Base-by-base conservation (phyloP, 495 filamentous ascomycete genomes). In the Xylaria intraflava region DNA sequence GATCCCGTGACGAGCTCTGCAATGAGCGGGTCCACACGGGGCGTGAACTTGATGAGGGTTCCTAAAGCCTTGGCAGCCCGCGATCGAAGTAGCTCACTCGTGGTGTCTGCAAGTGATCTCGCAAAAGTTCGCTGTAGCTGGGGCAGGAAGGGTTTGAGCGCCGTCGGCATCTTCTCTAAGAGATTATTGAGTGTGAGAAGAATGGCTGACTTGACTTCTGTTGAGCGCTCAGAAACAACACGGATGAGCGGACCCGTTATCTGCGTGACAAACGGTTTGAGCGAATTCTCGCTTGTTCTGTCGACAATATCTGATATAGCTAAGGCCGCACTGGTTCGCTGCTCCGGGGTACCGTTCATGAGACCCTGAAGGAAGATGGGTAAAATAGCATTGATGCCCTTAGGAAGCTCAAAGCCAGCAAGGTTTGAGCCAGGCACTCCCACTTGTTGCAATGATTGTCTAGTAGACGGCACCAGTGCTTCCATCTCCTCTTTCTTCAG, bases 401-500 rank as follows among this genome's bases (percentile, higher is more conserved):
- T 98, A 6, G 93, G 93, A 47, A 98, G 73, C 49, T 84, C 81
- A 75, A 98, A 98, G 23, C 93, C 93, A 9, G 90, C 80, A 16
- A 98, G 77, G 62, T 92, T 83, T 20, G 83, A 79, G 5, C 94
- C 94, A 41, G 91, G 71, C 14, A 95, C 86, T 43, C 93, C 93
- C 27, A 97, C 89, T 57, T 90, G 88, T 49, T 86, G 80, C 43
- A 98, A 73, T 1, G 87, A 80, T 62, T 91, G 85, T 31, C 91
- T 82, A 1, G 92, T 94, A 5, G 92, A 90, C 56, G 82, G 74
- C 8, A 92, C 90, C n/a, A 98, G 73, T 0, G 86, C 80, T 65
- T 98, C 93, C 93, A 98, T 97, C 70, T 97, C 93, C 69, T 98
- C 93, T 66, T 98, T 98, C 65, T 86, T 88, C 56, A 98, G 78